These are phyloP conservation scores for Juglanconis sp. DNA, from an alignment of 2,329 filamentous ascomycete species.

Conservation along the genomic window DNA sequence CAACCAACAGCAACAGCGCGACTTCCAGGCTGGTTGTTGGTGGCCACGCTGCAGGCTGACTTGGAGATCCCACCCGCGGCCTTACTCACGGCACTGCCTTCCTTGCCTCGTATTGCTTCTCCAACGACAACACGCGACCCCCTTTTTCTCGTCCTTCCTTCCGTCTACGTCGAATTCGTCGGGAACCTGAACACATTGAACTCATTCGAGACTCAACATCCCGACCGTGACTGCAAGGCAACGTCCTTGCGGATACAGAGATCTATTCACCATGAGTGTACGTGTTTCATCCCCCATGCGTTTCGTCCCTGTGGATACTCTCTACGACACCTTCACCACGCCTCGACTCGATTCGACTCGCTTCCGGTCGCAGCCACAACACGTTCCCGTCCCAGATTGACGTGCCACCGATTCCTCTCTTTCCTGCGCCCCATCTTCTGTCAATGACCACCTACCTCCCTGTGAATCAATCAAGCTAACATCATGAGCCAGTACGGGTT, in stretches of 20 bases:
- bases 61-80: no score
- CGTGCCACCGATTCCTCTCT: neutral
- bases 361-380: neutral
- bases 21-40: no score
- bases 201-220: neutral
- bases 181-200: neutral
- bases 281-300: conserved; percentile 34
- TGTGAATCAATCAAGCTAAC: conserved; percentile 28
- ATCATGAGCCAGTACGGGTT: conserved; percentile 53
- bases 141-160: neutral
- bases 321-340: conserved; percentile 5
- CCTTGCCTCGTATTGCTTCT: neutral
- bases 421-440: neutral
- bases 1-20: no score
- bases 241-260: conserved; percentile 3
- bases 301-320: conserved; percentile 19
- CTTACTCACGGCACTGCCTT: neutral
- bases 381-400: neutral
- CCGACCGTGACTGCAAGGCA: neutral
- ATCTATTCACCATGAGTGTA: conserved; percentile 46
- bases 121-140: neutral
- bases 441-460: neutral
- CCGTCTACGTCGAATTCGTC: neutral
- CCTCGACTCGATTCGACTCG: neutral
- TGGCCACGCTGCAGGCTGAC: no score